Evolutionary conservation across 2,329 filamentous ascomycete genomes (phyloP).

Genomic region (Alternaria postmessia): DNA sequence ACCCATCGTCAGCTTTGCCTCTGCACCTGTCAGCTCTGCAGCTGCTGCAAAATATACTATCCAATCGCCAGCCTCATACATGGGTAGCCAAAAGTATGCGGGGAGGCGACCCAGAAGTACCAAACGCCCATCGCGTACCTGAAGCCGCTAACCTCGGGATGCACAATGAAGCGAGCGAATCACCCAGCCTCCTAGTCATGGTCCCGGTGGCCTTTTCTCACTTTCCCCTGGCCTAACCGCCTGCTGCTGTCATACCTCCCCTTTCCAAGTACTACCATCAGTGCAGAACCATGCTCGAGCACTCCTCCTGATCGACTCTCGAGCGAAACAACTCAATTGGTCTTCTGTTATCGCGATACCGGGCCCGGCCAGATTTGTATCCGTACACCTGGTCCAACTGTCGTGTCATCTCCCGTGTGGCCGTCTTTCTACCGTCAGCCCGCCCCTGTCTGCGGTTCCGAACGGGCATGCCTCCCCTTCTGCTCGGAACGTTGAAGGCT

Average conservation of each 20-base stretch:
- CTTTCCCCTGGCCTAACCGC: constrained; percentile 31
- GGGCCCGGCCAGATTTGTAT: constrained; percentile 6
- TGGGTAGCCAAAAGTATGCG: constrained; percentile 13
- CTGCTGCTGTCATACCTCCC: constrained; percentile 25
- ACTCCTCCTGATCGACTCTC: background rate
- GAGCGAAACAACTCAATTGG: background rate
- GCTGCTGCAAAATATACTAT: background rate
- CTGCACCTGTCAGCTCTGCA: constrained; percentile 9
- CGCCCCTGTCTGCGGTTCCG: constrained; percentile 6
- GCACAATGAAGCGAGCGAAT: constrained; percentile 29
- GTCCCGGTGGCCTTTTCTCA: constrained; percentile 15
- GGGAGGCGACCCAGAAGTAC: constrained; percentile 18
- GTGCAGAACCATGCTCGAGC: constrained; percentile 1
- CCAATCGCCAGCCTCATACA: constrained; percentile 5
- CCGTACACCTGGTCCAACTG: constrained; percentile 19
- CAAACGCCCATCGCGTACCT: constrained; percentile 27
- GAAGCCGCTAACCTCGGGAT: constrained; percentile 32
- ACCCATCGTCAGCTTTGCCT: constrained; percentile 9
- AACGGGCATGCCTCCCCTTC: constrained; percentile 9
- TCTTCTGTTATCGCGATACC: constrained; percentile 6
- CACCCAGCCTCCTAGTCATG: constrained; percentile 22
- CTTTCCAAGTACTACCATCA: constrained; percentile 18
- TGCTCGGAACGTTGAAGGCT: constrained; percentile 2
- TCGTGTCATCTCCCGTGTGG: constrained; percentile 21
- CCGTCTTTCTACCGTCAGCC: constrained; percentile 12